phyloP scores from a whole-genome alignment of 2,329 filamentous ascomycete genomes.

The Colletotrichum somersetense region DNA sequence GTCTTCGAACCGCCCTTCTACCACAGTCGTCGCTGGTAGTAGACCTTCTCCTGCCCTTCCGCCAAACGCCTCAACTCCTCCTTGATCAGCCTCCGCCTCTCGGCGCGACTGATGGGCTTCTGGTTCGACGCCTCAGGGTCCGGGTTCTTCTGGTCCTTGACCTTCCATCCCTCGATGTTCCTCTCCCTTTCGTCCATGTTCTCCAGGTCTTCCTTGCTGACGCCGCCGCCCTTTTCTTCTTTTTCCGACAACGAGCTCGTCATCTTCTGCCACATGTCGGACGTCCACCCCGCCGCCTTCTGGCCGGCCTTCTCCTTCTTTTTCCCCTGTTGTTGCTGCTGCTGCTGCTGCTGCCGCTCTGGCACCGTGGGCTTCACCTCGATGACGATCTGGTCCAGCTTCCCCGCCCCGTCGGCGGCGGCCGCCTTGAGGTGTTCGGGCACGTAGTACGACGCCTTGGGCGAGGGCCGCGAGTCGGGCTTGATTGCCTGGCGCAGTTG shows the following conservation, averaged over 20 bases:
- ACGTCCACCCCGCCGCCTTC: conserved; percentile 36
- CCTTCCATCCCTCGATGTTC: conserved; percentile 43
- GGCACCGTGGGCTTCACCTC: conserved; percentile 53
- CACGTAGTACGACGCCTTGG: conserved; percentile 59
- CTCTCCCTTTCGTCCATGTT: conserved; percentile 45
- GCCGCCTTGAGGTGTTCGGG: conserved; percentile 62
- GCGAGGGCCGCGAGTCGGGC: conserved; percentile 58
- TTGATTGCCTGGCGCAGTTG: conserved; percentile 81
- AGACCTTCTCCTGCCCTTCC: conserved; percentile 59
- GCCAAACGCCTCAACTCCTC: conserved; percentile 66
- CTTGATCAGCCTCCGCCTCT: conserved; percentile 69
- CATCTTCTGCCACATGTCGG: conserved; percentile 37
- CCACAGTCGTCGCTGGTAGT: conserved; percentile 69
- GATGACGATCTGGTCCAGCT: conserved; percentile 47
- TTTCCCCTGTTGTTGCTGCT: conserved; percentile 30
- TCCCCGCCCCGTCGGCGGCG: conserved; percentile 44
- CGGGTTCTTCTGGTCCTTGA: conserved; percentile 47
- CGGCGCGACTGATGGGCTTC: conserved; percentile 64
- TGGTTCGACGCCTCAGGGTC: conserved; percentile 55
- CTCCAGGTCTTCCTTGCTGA: conserved; percentile 41
- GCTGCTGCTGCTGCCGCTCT: conserved; percentile 34
- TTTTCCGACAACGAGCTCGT: not conserved
- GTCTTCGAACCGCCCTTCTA: conserved; percentile 46
- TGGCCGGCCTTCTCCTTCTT: conserved; percentile 40
- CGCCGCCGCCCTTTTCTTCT: conserved; percentile 16